Conservation (phyloP, 2,329 filamentous ascomycete species). For the Claviceps digitariae region DNA sequence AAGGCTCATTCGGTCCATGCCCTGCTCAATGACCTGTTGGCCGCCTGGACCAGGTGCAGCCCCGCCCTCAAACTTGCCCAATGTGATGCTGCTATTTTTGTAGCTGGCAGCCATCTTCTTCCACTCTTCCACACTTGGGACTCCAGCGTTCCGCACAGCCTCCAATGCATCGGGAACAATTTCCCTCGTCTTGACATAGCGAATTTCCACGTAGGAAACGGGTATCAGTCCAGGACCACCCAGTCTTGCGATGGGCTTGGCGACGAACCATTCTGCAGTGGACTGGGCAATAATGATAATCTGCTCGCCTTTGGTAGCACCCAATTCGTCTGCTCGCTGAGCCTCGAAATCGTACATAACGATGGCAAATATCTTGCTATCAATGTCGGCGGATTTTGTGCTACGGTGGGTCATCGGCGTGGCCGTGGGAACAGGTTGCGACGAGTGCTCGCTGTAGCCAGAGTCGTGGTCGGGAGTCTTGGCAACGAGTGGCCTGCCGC, state of each 20-base stretch:
- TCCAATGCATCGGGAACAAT: constrained; percentile 71
- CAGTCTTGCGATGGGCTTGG: constrained; percentile 95
- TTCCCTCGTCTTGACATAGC: constrained; percentile 80
- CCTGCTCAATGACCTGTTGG: constrained; percentile 43
- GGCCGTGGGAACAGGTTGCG: constrained; percentile 12
- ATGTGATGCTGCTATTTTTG: constrained; percentile 95
- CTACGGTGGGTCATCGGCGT: constrained; percentile 18
- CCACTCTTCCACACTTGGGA: constrained; percentile 95
- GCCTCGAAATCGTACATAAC: constrained; percentile 96
- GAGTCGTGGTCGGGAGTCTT: constrained; percentile 75
- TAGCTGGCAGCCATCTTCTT: constrained; percentile 99
- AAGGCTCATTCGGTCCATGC: constrained; percentile 69
- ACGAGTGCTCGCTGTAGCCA: constrained; percentile 46
- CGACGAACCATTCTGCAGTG: constrained; percentile 98
- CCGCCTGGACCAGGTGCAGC: constrained; percentile 29
- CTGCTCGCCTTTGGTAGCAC: constrained; percentile 87
- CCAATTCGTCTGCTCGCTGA: constrained; percentile 87
- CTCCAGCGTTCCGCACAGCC: constrained; percentile 75
- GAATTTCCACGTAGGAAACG: constrained; percentile 90
- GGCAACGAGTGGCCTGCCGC: constrained; percentile 30
- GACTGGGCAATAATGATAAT: constrained; percentile 98
- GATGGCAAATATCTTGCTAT: constrained; percentile 89
- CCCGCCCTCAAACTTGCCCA: constrained; percentile 72
- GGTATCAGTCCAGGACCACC: constrained; percentile 92
- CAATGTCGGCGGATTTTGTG: constrained; percentile 41